Evolutionary conservation across 192 early-diverging fungal genomes (phyloP).

Genomic region (Rhizoclosmatium sp.): DNA sequence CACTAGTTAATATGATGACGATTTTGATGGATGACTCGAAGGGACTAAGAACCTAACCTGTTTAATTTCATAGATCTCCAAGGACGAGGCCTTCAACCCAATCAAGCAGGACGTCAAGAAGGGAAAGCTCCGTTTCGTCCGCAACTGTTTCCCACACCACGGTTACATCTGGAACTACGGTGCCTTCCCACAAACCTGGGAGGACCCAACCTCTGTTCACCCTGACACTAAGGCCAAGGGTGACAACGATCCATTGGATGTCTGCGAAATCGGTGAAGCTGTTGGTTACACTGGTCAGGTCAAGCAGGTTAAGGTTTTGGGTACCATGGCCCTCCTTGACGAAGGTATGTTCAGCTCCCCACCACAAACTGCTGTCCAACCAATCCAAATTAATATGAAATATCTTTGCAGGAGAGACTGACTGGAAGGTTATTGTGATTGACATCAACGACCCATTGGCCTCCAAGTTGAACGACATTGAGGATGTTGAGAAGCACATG

Average conservation of each 20-base stretch:
- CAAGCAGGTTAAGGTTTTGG: slow-evolving; percentile 99
- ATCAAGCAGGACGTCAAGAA: slow-evolving; percentile 99
- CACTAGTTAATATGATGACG: too few species aligned
- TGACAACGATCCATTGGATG: slow-evolving; percentile 98
- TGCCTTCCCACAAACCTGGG: slow-evolving; percentile 99
- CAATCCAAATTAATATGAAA: not conserved
- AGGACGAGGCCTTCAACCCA: slow-evolving; percentile 96
- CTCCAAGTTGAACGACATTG: slow-evolving; percentile 96
- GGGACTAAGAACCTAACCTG: too few species aligned
- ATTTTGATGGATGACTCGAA: too few species aligned
- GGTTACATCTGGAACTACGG: slow-evolving; percentile 99
- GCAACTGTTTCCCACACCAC: slow-evolving; percentile 99
- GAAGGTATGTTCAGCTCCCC: slow-evolving; percentile 67
- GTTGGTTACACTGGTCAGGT: slow-evolving; percentile 93
- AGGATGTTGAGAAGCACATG: slow-evolving; percentile 97
- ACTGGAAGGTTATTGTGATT: slow-evolving; percentile 99
- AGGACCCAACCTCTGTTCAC: slow-evolving; percentile 90
- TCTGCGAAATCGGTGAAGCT: slow-evolving; percentile 97
- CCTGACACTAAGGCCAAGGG: slow-evolving; percentile 95
- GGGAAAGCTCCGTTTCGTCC: slow-evolving; percentile 97
- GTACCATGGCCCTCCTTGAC: slow-evolving; percentile 98
- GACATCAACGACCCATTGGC: slow-evolving; percentile 98
- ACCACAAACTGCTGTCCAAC: not conserved
- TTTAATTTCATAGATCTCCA: slow-evolving; percentile 74
- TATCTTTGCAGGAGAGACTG: slow-evolving; percentile 75